Conservation (phyloP, 1,284 basidiomycete genomes). For the Mycosarcoma mackinlayi region DNA sequence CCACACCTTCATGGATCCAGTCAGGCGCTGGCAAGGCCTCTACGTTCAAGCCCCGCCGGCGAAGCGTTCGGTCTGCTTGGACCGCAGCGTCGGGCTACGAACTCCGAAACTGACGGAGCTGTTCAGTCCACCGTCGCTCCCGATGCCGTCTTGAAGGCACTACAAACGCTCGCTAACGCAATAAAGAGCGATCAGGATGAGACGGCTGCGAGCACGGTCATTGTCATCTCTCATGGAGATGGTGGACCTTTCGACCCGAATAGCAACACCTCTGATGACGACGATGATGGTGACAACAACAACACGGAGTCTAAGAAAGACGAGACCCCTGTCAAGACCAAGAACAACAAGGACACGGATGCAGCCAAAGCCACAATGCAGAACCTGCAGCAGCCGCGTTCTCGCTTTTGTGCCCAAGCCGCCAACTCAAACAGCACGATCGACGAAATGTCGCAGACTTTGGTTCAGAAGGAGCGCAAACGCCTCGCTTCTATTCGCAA, state of each 20-base stretch:
- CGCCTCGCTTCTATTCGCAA: conserved; percentile 29
- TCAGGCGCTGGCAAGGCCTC: conserved; percentile 18
- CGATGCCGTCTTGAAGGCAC: conserved; percentile 27
- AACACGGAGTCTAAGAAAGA: too few species aligned
- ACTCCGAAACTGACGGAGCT: background rate
- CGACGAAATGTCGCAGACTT: conserved; percentile 12
- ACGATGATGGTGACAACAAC: background rate
- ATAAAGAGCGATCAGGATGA: conserved; percentile 9
- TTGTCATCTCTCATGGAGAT: conserved; percentile 29
- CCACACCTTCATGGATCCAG: conserved; percentile 1
- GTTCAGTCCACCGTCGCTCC: conserved; percentile 3
- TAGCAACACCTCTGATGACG: background rate
- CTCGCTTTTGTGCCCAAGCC: conserved; percentile 40
- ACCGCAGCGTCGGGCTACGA: background rate
- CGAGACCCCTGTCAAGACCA: conserved; percentile 4
- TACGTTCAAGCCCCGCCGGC: background rate
- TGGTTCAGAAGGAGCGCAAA: conserved; percentile 22
- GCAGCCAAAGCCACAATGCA: conserved; percentile 12
- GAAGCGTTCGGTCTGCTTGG: background rate
- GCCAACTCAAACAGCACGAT: conserved; percentile 31
- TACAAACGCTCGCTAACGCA: conserved; percentile 13
- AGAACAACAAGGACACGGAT: background rate
- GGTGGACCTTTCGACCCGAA: conserved; percentile 20
- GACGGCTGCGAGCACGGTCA: background rate
- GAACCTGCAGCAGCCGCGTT: conserved; percentile 27